Conservation (phyloP, 1,284 basidiomycete genomes). For the Trichosporon sp. region DNA sequence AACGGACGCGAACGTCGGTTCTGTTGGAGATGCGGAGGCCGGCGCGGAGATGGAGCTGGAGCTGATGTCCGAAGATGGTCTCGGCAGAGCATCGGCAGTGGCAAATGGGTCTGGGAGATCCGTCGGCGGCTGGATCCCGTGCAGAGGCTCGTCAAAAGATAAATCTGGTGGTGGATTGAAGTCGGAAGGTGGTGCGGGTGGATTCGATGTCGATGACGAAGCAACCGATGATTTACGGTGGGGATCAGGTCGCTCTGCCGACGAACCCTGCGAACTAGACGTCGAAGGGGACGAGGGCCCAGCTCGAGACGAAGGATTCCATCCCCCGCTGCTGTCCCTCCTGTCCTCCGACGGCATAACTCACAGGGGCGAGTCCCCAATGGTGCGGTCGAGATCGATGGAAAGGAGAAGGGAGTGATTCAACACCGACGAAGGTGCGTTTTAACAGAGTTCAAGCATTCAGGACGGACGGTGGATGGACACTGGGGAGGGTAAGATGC, state of each 20-base stretch:
- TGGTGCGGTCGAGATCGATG: background rate
- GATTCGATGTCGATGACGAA: background rate
- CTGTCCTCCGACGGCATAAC: background rate
- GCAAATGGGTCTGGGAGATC: background rate
- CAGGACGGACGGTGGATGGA: background rate
- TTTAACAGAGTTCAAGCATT: background rate
- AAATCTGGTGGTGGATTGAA: constrained; percentile 41
- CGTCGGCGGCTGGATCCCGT: constrained; percentile 18
- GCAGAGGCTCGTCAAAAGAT: constrained; percentile 18
- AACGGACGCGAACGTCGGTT: background rate
- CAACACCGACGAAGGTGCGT: background rate
- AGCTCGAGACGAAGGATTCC: background rate
- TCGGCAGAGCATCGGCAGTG: background rate
- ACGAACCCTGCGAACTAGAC: background rate
- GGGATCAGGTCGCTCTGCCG: background rate
- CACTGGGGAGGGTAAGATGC: background rate
- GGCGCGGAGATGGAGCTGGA: background rate
- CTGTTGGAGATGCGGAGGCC: background rate
- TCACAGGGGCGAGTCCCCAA: background rate
- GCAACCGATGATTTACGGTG: background rate
- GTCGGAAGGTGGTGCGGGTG: constrained; percentile 35
- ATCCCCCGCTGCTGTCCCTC: background rate
- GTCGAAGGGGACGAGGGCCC: background rate
- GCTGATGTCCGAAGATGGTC: background rate
- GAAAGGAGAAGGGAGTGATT: background rate